Evolutionary conservation across 345 rosid genomes (phyloP).

Genomic region (Nephelium lappaceum): DNA sequence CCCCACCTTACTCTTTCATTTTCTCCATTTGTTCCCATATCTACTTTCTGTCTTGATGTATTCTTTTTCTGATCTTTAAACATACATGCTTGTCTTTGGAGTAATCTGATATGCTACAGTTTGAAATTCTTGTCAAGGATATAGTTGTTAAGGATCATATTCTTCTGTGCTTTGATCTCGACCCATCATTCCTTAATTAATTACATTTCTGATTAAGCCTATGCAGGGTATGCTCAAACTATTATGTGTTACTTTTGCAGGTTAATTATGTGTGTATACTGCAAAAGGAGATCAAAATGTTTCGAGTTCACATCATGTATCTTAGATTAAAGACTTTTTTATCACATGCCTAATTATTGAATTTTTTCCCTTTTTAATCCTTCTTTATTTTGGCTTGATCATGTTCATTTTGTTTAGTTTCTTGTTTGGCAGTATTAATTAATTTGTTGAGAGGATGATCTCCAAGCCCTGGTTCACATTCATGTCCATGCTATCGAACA

Average conservation of each 20-base stretch:
- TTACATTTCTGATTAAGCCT: no score
- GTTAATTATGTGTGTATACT: neutral
- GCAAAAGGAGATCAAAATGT: neutral
- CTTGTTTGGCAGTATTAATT: neutral
- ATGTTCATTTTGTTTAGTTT: neutral
- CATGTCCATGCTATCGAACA: no score
- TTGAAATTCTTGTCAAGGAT: neutral
- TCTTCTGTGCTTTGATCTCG: neutral
- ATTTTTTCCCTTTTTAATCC: no score
- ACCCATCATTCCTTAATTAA: neutral
- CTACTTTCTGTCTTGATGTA: no score
- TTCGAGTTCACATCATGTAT: neutral
- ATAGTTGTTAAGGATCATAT: neutral
- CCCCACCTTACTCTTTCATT: slow-evolving; percentile 8
- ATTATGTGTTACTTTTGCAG: neutral
- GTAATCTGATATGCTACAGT: neutral
- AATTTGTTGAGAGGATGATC: neutral
- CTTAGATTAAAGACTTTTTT: neutral
- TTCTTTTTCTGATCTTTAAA: no score
- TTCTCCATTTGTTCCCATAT: neutral
- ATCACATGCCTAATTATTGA: neutral
- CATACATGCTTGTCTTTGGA: neutral
- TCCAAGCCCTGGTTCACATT: neutral
- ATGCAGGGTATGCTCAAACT: neutral
- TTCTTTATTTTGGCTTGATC: neutral